These are phyloP conservation scores for Colletotrichum gigasporum DNA, from an alignment of 2,329 filamentous ascomycete genomes.

Conservation along the genomic window DNA sequence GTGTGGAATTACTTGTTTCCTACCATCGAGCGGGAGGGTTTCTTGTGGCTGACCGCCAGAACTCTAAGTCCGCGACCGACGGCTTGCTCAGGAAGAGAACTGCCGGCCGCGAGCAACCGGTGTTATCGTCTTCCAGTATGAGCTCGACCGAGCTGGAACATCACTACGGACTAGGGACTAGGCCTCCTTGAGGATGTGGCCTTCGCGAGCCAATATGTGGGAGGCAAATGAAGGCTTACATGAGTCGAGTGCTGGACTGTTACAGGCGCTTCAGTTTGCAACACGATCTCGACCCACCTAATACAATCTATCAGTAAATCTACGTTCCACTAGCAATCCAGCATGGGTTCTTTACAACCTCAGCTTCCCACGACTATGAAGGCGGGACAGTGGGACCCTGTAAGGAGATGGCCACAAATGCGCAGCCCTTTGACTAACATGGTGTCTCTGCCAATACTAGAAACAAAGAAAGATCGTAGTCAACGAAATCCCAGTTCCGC, in stretches of 20 bases:
- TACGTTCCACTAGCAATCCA: background rate
- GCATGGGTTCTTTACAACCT: background rate
- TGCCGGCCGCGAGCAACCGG: background rate
- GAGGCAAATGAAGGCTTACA: too few species aligned
- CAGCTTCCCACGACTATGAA: conserved; percentile 28
- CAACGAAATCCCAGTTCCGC: conserved; percentile 54
- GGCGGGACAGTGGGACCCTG: conserved; percentile 34
- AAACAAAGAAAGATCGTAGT: conserved; percentile 41
- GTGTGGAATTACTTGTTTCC: background rate
- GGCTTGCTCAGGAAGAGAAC: background rate
- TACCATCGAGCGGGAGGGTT: background rate
- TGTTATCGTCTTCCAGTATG: background rate
- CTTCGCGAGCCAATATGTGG: too few species aligned
- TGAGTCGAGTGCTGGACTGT: too few species aligned
- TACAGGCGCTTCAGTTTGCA: too few species aligned
- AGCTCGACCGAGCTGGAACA: background rate
- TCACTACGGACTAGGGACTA: too few species aligned
- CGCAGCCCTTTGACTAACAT: background rate
- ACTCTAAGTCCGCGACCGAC: background rate
- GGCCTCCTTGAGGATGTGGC: too few species aligned
- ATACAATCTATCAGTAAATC: too few species aligned
- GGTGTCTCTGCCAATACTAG: conserved; percentile 8
- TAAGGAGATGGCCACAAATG: conserved; percentile 8
- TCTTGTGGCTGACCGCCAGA: background rate
- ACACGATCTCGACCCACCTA: too few species aligned